Base-by-base conservation (phyloP, 2,329 filamentous ascomycete genomes). In the Pseudodiploospora longispora region DNA sequence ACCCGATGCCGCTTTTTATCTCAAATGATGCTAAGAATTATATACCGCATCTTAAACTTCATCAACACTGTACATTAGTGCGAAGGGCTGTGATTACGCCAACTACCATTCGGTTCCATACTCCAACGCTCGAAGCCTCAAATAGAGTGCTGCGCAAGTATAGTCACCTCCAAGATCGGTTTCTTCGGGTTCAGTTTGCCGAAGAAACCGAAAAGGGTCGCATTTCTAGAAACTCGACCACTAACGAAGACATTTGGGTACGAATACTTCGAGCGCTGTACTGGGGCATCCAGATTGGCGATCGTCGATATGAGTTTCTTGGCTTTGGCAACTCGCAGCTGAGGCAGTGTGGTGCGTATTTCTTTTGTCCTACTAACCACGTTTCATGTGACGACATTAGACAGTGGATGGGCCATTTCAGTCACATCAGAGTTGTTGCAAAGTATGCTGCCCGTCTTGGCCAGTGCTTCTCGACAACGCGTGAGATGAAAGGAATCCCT, bases 241-340 rank as follows among this genome's bases (percentile, higher is more conserved):
- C 71, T 10, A 81, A 83, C 50, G 76, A 88, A 46, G 78, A 85
- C 43, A 60, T 95, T 0, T 95, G 86, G 61, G 79, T 79, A 28
- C 78, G 88, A 9, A 75, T 96, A 19, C 79, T 80, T 50, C 75
- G 83, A 39, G 77, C 83, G 0, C 68, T 97, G 57, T 73, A 68
- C 37, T 78, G 93, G 44, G 93, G 93, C 1, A 91, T 98, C 51
- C 72, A 72, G 1, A 82, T 98, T 40, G 93, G 87, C 4, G 85
- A 83, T 50, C 82, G 87, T 6, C 78, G 80, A 47, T 98, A 89
- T 61, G 78, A 91, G 53, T 97, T 97, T 51, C 76, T 98, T 28
- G 93, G 91, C 0, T 96, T 90, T 65, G 91, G 93, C 0, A 97
- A 93, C 61, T 96, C 93, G 0, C 93, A 98, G 55, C 86, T 98